These are phyloP conservation scores for Bocquillonia castaneifolia DNA, from an alignment of 441 rosid genomes.

Conservation along the genomic window DNA sequence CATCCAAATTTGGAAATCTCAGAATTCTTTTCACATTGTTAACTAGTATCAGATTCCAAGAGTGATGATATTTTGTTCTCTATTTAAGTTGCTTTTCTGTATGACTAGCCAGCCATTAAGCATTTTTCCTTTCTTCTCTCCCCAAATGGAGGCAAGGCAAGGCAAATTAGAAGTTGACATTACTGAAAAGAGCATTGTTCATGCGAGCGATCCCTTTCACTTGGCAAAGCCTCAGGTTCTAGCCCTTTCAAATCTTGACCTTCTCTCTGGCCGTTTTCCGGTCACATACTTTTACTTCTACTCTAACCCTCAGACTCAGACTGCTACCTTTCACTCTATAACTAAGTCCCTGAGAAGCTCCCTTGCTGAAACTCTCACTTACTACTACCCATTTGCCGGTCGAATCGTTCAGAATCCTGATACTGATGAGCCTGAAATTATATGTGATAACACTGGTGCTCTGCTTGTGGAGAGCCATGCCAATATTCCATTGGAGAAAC, in stretches of 20 bases:
- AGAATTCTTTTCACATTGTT: background rate
- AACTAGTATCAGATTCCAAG: background rate
- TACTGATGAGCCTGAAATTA: slow-evolving; percentile 51
- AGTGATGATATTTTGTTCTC: background rate
- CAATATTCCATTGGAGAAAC: slow-evolving; percentile 34
- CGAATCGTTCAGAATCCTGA: slow-evolving; percentile 43
- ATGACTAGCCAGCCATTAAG: background rate
- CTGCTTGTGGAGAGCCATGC: slow-evolving; percentile 52
- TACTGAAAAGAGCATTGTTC: slow-evolving; percentile 38
- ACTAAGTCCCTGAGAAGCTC: slow-evolving; percentile 42
- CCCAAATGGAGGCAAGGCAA: slow-evolving; percentile 12
- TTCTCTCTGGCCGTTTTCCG: slow-evolving; percentile 80
- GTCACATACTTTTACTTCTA: slow-evolving; percentile 77
- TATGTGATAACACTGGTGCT: slow-evolving; percentile 70
- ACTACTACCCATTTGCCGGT: slow-evolving; percentile 72
- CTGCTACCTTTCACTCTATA: slow-evolving; percentile 25
- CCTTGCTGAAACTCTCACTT: slow-evolving; percentile 46
- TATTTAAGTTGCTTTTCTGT: background rate
- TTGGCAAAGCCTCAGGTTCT: slow-evolving; percentile 27
- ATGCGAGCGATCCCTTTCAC: slow-evolving; percentile 34
- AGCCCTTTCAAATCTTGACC: slow-evolving; percentile 73
- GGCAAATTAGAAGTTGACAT: slow-evolving; percentile 38
- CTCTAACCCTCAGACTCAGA: slow-evolving; percentile 25
- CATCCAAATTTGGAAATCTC: background rate
- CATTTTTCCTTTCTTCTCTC: background rate